Percentiles rank a stretch among this genome's conserved stretches.
These are phyloP conservation scores for Euphorbia lathyris DNA, from an alignment of 345 rosid genomes.

Conservation along the genomic window DNA sequence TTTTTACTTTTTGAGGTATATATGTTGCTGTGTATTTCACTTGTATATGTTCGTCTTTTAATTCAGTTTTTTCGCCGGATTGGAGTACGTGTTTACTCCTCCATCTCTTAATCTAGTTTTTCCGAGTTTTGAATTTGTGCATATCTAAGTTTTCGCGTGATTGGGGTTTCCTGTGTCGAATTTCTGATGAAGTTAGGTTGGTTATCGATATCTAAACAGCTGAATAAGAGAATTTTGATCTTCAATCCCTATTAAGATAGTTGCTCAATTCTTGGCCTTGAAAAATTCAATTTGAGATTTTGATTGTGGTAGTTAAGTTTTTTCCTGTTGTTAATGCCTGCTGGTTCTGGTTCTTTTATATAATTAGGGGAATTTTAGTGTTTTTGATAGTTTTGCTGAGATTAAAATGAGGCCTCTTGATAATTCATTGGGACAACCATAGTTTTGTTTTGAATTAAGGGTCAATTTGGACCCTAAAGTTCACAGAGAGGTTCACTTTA, in stretches of 20 bases:
- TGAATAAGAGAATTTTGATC: not conserved
- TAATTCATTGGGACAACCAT: not conserved
- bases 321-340: too few relatives aligned
- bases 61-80: not conserved
- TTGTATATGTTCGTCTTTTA: not conserved
- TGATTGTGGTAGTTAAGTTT: not conserved
- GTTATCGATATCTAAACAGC: not conserved
- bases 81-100: not conserved
- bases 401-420: not conserved
- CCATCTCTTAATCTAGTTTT: not conserved
- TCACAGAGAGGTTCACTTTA: too few relatives aligned
- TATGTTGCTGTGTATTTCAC: not conserved
- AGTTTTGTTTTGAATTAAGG: too few relatives aligned
- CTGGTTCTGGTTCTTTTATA: not conserved
- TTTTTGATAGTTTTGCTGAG: not conserved
- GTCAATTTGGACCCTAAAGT: too few relatives aligned
- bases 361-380: not conserved
- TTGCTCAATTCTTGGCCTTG: not conserved
- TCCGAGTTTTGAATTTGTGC: not conserved
- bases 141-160: not conserved
- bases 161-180: not conserved
- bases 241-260: not conserved
- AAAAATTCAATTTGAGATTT: not conserved
- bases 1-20: constrained; percentile 5
- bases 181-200: not conserved